Evolutionary conservation across 257 asterid species (phyloP), one percentile per base, ranked within the genome.

Genomic region (Salvia splendens): DNA sequence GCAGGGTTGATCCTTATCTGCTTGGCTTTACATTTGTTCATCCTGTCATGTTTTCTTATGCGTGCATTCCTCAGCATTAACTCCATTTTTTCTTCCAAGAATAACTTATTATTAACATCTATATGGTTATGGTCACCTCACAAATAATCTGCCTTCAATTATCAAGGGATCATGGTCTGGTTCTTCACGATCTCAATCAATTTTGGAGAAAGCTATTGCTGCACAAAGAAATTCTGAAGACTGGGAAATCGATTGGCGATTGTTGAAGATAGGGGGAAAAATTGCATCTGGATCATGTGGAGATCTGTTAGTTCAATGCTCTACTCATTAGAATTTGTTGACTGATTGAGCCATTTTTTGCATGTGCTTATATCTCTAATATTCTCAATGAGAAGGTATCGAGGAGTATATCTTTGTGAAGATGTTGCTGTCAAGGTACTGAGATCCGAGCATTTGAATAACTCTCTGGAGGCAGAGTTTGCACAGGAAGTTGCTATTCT

Each of bases 221-320:
- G 68, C 71, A 12, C 84, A 77, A 75, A 74, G 68, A 49, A 71
- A 73, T 73, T 62, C 67, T 38, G 88, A 75, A 71, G 87, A 79
- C 61, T 87, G 93, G 95, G 92, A 87, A 82, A 81, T 89, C 28
- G 93, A 89, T 72, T 78, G 87, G 86, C 83, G 88, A 76, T 77
- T 77, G 63, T 80, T 93, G 87, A 85, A 85, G 80, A 80, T 86
- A 0, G 95, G 94, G 74, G 92, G 86, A 72, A 87, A 77, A 84
- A 81, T 89, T 8, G 95, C 93, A 72, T 87, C 89, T 58, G 98
- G 98, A 60, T 89, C 97, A 76, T 87, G 90, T 71, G 95, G 92
- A 69, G 89, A 86, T 68, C 75, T 89, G 98, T 93, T 73, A 78
- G 97, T 89, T 70, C 64, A 52, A 60, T 60, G 17, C 71, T 66